phyloP scores from a whole-genome alignment of 148 eudicot species.

The Cornus kousa region DNA sequence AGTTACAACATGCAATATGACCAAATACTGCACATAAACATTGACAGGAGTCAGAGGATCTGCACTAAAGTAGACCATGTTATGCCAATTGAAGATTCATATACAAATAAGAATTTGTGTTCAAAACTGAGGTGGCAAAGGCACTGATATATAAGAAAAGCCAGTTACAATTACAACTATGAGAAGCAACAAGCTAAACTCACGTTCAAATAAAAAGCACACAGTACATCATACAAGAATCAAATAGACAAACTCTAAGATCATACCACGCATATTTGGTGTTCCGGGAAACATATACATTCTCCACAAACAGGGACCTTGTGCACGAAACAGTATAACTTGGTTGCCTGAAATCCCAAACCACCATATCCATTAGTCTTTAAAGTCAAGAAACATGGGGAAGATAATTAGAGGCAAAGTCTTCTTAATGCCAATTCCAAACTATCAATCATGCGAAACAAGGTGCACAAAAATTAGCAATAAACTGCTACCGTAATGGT shows the following conservation, averaged over 20 bases:
- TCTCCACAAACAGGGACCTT: constrained; percentile 98
- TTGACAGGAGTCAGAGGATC: no score
- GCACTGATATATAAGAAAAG: no score
- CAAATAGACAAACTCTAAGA: background rate
- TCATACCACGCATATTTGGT: constrained; percentile 95
- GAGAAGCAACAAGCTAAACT: background rate
- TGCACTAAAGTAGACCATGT: no score
- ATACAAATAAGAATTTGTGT: no score
- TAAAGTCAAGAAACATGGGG: background rate
- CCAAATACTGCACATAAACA: no score
- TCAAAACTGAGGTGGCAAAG: no score
- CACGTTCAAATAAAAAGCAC: background rate
- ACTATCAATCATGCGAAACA: no score
- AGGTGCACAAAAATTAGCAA: no score
- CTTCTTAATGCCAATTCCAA: background rate
- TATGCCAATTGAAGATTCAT: no score
- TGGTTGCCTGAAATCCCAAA: constrained; percentile 71
- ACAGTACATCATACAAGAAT: background rate
- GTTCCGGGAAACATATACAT: constrained; percentile 97
- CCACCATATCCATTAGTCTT: background rate
- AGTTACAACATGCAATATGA: background rate
- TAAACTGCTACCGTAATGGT: no score
- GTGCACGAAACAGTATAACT: constrained; percentile 96
- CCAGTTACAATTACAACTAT: no score
- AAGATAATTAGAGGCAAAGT: background rate